phyloP scores from a whole-genome alignment of 176 grass and related monocot genomes.

The Ensete glaucum region DNA sequence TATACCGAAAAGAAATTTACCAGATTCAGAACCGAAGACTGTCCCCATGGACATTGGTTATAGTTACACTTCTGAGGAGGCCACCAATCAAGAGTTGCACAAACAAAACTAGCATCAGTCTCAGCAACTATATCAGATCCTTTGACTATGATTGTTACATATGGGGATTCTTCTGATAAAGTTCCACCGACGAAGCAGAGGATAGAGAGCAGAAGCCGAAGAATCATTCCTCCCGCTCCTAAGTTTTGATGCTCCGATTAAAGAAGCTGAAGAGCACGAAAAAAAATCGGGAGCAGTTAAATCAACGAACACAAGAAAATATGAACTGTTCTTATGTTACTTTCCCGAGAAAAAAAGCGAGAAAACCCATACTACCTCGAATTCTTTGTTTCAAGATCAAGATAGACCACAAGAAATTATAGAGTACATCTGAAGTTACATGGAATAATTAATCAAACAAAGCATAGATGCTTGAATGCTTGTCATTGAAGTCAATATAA shows the following conservation, averaged over 20 bases:
- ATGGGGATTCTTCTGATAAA: constrained; percentile 39
- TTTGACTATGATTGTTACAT: constrained; percentile 56
- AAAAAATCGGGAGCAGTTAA: neutral
- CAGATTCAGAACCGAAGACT: constrained; percentile 78
- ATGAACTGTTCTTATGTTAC: neutral
- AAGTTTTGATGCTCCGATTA: neutral
- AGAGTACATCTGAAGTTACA: constrained; percentile 11
- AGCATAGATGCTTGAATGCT: neutral
- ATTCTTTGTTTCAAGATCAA: neutral
- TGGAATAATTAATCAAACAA: neutral
- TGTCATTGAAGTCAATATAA: constrained; percentile 2
- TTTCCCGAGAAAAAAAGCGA: neutral
- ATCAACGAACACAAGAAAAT: neutral
- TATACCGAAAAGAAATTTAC: constrained; percentile 22
- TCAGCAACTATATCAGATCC: constrained; percentile 58
- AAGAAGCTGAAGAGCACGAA: neutral
- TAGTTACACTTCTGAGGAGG: constrained; percentile 95
- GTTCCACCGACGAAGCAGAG: constrained; percentile 27
- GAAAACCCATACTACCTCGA: neutral
- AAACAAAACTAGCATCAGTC: constrained; percentile 64
- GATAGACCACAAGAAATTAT: neutral
- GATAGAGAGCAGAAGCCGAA: constrained; percentile 29
- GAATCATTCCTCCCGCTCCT: constrained; percentile 14
- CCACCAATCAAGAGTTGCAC: constrained; percentile 98
- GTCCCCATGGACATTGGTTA: constrained; percentile 80